These are phyloP conservation scores for Aspergillus pseudoviridinutans DNA, from an alignment of 2,329 filamentous ascomycete genomes.

Conservation along the genomic window DNA sequence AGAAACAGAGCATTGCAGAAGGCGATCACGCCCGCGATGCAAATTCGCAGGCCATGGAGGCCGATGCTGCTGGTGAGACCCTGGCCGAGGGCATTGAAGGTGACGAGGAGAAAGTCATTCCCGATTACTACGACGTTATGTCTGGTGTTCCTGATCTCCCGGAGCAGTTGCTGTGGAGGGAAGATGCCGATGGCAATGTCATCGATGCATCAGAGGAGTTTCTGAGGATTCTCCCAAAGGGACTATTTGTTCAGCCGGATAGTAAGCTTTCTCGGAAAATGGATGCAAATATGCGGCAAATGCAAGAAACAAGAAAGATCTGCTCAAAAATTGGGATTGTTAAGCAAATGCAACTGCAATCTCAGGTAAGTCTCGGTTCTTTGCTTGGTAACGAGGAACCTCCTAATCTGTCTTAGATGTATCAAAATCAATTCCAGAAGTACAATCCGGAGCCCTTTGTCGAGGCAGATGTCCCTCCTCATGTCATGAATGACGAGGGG, in stretches of 20 bases:
- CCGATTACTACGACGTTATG: constrained; percentile 90
- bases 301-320: constrained; percentile 94
- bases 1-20: constrained; percentile 62
- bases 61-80: constrained; percentile 62
- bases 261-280: constrained; percentile 74
- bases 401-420: constrained; percentile 59
- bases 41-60: constrained; percentile 44
- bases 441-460: constrained; percentile 86
- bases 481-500: constrained; percentile 83
- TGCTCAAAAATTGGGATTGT: constrained; percentile 96
- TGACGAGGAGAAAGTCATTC: constrained; percentile 76
- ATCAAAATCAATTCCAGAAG: constrained; percentile 97
- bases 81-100: constrained; percentile 93
- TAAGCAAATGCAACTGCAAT: constrained; percentile 99
- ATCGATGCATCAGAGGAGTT: constrained; percentile 85
- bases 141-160: constrained; percentile 82
- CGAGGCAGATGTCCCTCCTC: constrained; percentile 81
- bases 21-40: constrained; percentile 45
- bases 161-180: constrained; percentile 75
- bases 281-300: constrained; percentile 85
- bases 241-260: constrained; percentile 70
- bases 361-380: constrained; percentile 61
- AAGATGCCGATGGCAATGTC: constrained; percentile 83
- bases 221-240: constrained; percentile 69
- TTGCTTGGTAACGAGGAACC: not conserved